These are phyloP conservation scores for Ceriops decandra DNA, from an alignment of 345 rosid genomes.

Conservation along the genomic window DNA sequence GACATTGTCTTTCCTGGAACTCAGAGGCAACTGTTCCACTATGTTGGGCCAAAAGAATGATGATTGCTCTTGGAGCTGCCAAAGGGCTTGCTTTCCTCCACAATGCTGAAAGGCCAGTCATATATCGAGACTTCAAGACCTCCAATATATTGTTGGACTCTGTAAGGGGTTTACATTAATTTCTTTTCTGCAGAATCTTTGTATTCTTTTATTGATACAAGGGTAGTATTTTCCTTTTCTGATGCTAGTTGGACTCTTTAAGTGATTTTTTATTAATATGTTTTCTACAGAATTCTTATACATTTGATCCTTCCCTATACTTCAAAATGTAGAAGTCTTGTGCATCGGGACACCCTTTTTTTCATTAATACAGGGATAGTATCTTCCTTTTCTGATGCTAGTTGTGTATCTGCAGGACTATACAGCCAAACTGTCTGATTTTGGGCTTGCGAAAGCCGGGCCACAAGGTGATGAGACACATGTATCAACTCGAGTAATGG, in stretches of 20 bases:
- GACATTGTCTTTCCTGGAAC: conserved; percentile 26
- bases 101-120: conserved; percentile 92
- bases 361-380: background rate
- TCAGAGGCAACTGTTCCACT: conserved; percentile 76
- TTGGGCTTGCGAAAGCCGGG: conserved; percentile 98
- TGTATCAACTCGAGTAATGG: conserved; percentile 96
- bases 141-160: conserved; percentile 92
- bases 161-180: conserved; percentile 38
- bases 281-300: too few species aligned
- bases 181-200: conserved; percentile 1
- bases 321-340: too few species aligned
- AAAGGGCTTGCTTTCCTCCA: conserved; percentile 98
- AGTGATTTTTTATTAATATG: too few species aligned
- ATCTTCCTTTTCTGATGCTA: background rate
- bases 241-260: conserved; percentile 15
- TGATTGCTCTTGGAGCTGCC: conserved; percentile 98
- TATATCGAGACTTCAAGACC: conserved; percentile 94
- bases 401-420: conserved; percentile 57
- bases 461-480: conserved; percentile 98
- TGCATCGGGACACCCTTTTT: too few species aligned
- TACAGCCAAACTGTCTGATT: conserved; percentile 93
- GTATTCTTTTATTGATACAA: conserved; percentile 1
- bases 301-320: too few species aligned
- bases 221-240: background rate
- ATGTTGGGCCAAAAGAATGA: conserved; percentile 87